Percentiles rank a stretch among this genome's conserved stretches.
phyloP scores from a whole-genome alignment of 2,329 filamentous ascomycete species.

The Aspergillus transmontanensis region DNA sequence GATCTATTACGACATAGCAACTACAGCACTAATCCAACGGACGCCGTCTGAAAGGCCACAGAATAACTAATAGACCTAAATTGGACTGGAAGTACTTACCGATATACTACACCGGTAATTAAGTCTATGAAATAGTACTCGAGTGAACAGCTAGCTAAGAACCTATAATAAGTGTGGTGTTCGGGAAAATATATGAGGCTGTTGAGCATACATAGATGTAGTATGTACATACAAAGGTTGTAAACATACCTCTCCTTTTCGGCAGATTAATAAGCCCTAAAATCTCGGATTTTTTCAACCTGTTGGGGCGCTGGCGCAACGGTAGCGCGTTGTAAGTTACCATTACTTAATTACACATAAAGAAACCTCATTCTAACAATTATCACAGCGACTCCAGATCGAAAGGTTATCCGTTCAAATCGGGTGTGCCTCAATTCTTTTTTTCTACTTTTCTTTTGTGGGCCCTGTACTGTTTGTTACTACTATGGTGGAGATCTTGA shows the following conservation, averaged over 20 bases:
- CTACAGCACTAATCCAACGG: background rate
- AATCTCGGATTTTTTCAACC: background rate
- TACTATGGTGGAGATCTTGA: background rate
- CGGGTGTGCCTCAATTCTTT: background rate
- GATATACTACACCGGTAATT: background rate
- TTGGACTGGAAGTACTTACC: background rate
- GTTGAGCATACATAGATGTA: too few relatives aligned
- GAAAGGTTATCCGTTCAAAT: background rate
- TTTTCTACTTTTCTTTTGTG: background rate
- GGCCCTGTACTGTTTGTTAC: too few relatives aligned
- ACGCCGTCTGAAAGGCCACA: background rate
- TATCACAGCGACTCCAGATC: background rate
- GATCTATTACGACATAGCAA: too few relatives aligned
- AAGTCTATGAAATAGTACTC: background rate
- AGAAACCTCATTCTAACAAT: too few relatives aligned
- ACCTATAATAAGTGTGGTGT: background rate
- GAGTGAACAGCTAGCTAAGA: background rate
- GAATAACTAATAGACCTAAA: background rate
- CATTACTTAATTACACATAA: too few relatives aligned
- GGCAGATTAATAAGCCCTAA: background rate
- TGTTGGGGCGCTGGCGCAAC: background rate
- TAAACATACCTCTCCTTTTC: too few relatives aligned
- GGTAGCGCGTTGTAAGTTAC: background rate
- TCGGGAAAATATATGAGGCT: too few relatives aligned
- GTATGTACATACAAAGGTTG: too few relatives aligned